Conservation (phyloP, 1,139 yeast species). For the Geotrichum carabidarum region DNA sequence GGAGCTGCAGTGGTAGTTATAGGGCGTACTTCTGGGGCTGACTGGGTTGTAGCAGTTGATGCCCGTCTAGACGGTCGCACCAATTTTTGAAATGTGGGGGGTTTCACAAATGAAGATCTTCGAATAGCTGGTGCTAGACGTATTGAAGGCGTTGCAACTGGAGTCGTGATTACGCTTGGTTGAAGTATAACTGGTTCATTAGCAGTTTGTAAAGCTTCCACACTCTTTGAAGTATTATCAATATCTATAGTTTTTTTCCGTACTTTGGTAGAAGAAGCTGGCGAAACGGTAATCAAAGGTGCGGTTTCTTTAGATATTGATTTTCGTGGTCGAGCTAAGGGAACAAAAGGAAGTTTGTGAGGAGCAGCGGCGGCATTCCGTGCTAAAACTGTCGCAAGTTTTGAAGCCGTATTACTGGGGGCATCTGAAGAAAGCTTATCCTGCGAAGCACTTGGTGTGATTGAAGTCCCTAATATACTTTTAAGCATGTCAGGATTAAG, state of each 20-base stretch:
- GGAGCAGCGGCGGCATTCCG: conserved; percentile 6
- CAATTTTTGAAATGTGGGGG: conserved; percentile 4
- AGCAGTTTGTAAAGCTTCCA: too few relatives aligned
- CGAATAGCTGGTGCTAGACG: conserved; percentile 1
- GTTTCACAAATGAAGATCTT: conserved; percentile 7
- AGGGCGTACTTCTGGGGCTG: neutral
- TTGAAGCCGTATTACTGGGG: neutral
- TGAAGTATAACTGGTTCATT: neutral
- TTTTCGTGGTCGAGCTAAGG: conserved; percentile 11
- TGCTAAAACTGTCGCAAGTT: conserved; percentile 6
- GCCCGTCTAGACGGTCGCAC: neutral
- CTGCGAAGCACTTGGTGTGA: neutral
- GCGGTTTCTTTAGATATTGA: neutral
- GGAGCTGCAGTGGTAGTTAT: neutral
- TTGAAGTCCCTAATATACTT: conserved; percentile 3
- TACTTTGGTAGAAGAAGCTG: too few relatives aligned
- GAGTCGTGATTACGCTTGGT: neutral
- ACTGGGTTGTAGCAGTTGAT: neutral
- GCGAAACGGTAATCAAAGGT: too few relatives aligned
- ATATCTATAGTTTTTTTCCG: too few relatives aligned
- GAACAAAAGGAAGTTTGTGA: conserved; percentile 12
- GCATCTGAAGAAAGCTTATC: neutral
- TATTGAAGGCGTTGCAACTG: conserved; percentile 4
- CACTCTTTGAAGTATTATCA: too few relatives aligned
- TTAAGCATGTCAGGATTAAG: conserved; percentile 8